Conservation (phyloP, 1,284 basidiomycete genomes). For the Quambalaria eucalypti region DNA sequence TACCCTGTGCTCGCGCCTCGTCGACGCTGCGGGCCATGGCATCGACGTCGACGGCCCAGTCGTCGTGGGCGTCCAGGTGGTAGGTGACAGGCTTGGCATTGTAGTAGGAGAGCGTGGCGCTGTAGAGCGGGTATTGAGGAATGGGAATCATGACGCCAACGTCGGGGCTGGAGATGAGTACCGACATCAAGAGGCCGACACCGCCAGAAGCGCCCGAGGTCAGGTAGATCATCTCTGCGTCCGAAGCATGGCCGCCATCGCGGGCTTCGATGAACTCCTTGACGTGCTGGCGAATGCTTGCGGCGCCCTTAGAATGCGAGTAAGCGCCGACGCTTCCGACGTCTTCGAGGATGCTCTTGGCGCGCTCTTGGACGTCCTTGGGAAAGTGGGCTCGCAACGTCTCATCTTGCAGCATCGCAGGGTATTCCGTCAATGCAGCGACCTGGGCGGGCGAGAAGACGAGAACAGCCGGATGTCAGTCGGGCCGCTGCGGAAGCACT, state of each 20-base stretch:
- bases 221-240: conserved; percentile 82
- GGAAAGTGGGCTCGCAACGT: conserved; percentile 56
- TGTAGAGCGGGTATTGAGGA: conserved; percentile 95
- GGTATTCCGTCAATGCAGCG: conserved; percentile 83
- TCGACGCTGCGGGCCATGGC: conserved; percentile 63
- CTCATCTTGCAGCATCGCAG: conserved; percentile 63
- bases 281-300: conserved; percentile 76
- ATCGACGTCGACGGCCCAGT: conserved; percentile 73
- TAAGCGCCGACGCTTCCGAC: conserved; percentile 93
- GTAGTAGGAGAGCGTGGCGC: conserved; percentile 80
- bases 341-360: conserved; percentile 68
- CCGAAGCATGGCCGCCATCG: conserved; percentile 56
- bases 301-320: conserved; percentile 87
- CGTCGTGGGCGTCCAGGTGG: conserved; percentile 70
- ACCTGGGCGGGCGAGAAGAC: too few species aligned
- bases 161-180: conserved; percentile 59
- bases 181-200: conserved; percentile 75
- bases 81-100: conserved; percentile 76
- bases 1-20: conserved; percentile 60
- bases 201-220: conserved; percentile 88
- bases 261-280: conserved; percentile 69
- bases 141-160: conserved; percentile 87
- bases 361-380: conserved; percentile 72
- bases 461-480: not conserved
- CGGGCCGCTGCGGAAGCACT: not conserved